Conservation (phyloP, 176 grass and related monocot species). For the Musa itinerans region DNA sequence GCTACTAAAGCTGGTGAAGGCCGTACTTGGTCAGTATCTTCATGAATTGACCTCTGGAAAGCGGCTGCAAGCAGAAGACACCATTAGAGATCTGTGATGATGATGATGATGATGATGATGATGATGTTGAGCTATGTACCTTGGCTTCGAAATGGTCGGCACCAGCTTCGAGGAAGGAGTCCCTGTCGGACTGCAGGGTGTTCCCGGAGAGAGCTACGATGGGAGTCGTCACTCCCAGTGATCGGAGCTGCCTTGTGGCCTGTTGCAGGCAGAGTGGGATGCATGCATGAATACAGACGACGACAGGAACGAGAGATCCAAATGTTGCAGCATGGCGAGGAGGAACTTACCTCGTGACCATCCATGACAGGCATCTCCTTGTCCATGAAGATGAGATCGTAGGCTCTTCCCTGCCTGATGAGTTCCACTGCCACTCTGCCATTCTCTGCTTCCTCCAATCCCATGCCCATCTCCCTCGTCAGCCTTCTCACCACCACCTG, state of each 20-base stretch:
- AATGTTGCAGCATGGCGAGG: neutral
- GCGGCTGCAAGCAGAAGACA: slow-evolving; percentile 31
- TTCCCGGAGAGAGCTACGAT: slow-evolving; percentile 60
- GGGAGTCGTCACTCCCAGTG: slow-evolving; percentile 39
- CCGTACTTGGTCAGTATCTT: slow-evolving; percentile 38
- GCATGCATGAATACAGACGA: neutral
- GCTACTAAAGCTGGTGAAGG: neutral
- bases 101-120: too few relatives aligned
- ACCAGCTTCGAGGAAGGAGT: slow-evolving; percentile 51
- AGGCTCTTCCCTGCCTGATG: slow-evolving; percentile 4
- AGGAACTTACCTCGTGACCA: slow-evolving; percentile 44
- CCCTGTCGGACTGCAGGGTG: slow-evolving; percentile 31
- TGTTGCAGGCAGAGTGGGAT: neutral
- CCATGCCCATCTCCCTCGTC: slow-evolving; percentile 17
- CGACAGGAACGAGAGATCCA: neutral
- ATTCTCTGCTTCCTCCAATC: slow-evolving; percentile 26
- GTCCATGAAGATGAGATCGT: slow-evolving; percentile 61
- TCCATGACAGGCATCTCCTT: slow-evolving; percentile 52
- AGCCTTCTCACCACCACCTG: slow-evolving; percentile 39
- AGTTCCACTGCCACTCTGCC: slow-evolving; percentile 11
- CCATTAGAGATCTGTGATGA: too few relatives aligned
- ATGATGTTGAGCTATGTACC: slow-evolving; percentile 24
- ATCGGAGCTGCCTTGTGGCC: slow-evolving; percentile 50
- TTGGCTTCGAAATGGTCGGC: slow-evolving; percentile 54
- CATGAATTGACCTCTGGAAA: slow-evolving; percentile 37